Percentiles rank a stretch among this genome's conserved stretches.
These are phyloP conservation scores for Starmerella vitae DNA, from an alignment of 805 yeast genomes.

Conservation along the genomic window DNA sequence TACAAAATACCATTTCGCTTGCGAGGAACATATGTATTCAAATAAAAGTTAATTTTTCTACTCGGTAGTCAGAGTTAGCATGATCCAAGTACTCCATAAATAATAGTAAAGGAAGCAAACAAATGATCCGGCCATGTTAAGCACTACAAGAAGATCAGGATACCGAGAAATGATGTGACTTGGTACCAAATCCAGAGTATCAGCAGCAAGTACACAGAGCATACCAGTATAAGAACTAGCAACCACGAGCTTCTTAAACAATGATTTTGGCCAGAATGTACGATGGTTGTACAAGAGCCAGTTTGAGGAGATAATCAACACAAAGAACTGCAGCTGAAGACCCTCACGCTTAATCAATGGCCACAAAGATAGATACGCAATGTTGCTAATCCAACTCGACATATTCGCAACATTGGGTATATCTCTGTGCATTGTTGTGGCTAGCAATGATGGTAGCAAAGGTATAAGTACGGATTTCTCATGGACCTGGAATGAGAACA, in stretches of 20 bases:
- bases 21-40: conserved; percentile 20
- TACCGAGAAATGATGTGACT: conserved; percentile 27
- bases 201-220: conserved; percentile 40
- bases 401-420: conserved; percentile 53
- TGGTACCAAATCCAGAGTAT: conserved; percentile 40
- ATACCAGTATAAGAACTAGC: conserved; percentile 42
- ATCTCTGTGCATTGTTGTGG: conserved; percentile 33
- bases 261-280: conserved; percentile 34
- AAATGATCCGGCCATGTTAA: conserved; percentile 61
- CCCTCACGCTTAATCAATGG: conserved; percentile 73
- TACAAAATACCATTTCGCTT: conserved; percentile 22
- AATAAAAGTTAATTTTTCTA: neutral
- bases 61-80: conserved; percentile 9
- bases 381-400: conserved; percentile 76
- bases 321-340: conserved; percentile 56
- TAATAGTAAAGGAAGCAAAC: conserved; percentile 63
- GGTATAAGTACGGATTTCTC: conserved; percentile 87
- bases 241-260: conserved; percentile 40
- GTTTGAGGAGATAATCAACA: conserved; percentile 49
- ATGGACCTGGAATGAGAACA: conserved; percentile 92
- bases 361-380: conserved; percentile 74
- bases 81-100: conserved; percentile 46
- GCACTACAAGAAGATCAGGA: conserved; percentile 79
- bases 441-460: conserved; percentile 63
- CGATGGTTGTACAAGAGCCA: conserved; percentile 37